These are phyloP conservation scores for Trametes elegans DNA, from an alignment of 768 basidiomycete genomes.

Conservation along the genomic window DNA sequence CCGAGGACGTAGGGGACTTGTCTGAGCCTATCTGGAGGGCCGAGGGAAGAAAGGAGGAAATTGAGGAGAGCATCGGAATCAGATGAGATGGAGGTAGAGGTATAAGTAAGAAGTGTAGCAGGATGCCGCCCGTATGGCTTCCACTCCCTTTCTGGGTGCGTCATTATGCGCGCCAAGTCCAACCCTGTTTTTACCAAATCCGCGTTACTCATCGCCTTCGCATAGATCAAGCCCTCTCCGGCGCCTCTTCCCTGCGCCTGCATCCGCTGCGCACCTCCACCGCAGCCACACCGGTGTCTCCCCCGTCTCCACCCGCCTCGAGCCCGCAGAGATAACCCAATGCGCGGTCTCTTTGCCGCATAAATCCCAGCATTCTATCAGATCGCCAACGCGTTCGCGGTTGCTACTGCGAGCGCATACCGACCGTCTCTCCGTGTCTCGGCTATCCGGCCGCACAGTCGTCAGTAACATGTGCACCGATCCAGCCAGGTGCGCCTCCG, in stretches of 20 bases:
- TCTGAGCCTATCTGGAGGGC: slow-evolving; percentile 20
- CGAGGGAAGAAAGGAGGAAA: slow-evolving; percentile 25
- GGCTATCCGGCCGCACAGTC: too few species aligned
- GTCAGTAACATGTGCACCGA: too few species aligned
- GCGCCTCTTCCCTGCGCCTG: not conserved
- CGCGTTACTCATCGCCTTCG: not conserved
- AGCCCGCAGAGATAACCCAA: too few species aligned
- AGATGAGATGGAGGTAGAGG: slow-evolving; percentile 16
- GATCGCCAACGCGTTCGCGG: too few species aligned
- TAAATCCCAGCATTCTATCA: too few species aligned
- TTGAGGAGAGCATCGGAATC: slow-evolving; percentile 24
- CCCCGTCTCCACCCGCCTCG: too few species aligned
- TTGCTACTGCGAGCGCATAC: too few species aligned
- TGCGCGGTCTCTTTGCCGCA: too few species aligned
- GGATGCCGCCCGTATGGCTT: slow-evolving; percentile 3
- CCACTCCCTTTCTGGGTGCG: slow-evolving; percentile 3
- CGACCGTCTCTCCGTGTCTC: too few species aligned
- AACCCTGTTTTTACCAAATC: not conserved
- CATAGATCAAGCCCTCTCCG: not conserved
- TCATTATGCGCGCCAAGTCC: slow-evolving; percentile 15
- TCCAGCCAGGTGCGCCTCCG: too few species aligned
- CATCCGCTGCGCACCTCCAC: not conserved
- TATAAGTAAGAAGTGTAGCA: slow-evolving; percentile 9
- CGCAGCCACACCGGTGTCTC: not conserved
- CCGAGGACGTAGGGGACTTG: slow-evolving; percentile 9